Evolutionary conservation across 192 early-diverging fungal genomes (phyloP).

Genomic region (Chytriomyces sp.): DNA sequence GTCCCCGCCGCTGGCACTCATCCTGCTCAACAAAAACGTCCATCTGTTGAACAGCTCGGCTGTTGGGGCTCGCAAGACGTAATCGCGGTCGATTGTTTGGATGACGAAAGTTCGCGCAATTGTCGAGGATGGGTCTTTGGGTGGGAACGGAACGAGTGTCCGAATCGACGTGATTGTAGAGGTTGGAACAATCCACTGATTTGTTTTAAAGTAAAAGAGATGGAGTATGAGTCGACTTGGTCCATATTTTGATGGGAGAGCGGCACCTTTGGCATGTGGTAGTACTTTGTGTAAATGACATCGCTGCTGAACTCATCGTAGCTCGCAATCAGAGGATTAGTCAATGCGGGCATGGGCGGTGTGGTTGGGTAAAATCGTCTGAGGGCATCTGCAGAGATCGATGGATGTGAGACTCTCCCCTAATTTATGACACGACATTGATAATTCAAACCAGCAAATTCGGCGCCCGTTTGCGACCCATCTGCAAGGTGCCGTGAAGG

Average conservation of each 20-base stretch:
- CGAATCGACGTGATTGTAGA: conserved; percentile 34
- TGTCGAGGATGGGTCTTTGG: conserved; percentile 36
- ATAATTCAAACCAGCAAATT: conserved; percentile 16
- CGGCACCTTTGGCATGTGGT: conserved; percentile 47
- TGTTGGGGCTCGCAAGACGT: conserved; percentile 44
- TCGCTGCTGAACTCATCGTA: conserved; percentile 9
- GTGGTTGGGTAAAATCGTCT: conserved; percentile 9
- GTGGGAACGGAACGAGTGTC: conserved; percentile 29
- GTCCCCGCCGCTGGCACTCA: conserved; percentile 18
- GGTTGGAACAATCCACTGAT: conserved; percentile 51
- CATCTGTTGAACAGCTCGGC: conserved; percentile 37
- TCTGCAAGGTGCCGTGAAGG: conserved; percentile 9
- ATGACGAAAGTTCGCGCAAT: conserved; percentile 45
- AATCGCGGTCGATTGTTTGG: conserved; percentile 43
- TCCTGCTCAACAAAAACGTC: conserved; percentile 46
- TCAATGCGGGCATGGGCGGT: conserved; percentile 42
- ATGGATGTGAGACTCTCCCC: background rate
- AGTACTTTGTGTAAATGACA: conserved; percentile 34
- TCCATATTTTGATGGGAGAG: background rate
- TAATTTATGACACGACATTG: background rate
- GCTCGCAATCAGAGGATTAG: conserved; percentile 42
- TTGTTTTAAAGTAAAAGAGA: background rate
- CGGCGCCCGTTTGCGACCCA: background rate
- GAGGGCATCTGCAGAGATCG: background rate
- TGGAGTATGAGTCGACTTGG: background rate